Evolutionary conservation across 2,329 filamentous ascomycete species (phyloP).

Genomic region (Paraphoma sp.): DNA sequence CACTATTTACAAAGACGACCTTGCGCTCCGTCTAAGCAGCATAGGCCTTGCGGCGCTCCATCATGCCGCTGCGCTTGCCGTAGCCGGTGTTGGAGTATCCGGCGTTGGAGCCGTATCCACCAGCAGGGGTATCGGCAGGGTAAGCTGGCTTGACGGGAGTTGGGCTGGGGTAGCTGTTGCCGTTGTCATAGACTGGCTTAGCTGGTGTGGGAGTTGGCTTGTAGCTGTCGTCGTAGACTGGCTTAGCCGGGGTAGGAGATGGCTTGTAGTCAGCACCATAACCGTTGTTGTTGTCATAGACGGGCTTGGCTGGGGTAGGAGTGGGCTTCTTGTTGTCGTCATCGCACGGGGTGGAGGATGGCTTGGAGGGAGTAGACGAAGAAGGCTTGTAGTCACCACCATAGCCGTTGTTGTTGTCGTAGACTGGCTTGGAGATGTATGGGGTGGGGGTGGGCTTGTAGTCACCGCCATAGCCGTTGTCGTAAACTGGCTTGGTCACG

Average conservation of each 20-base stretch:
- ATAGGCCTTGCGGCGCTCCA: conserved; percentile 26
- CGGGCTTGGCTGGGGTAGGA: conserved; percentile 4
- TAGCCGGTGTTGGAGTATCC: conserved; percentile 14
- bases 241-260: neutral
- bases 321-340: conserved; percentile 12
- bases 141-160: neutral
- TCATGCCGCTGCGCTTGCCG: conserved; percentile 28
- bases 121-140: neutral
- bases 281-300: neutral
- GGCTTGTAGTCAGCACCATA: conserved; percentile 1
- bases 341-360: conserved; percentile 18
- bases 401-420: neutral
- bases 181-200: neutral
- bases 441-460: neutral
- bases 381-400: conserved; percentile 2
- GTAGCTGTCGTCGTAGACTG: neutral
- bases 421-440: neutral
- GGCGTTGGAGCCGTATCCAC: neutral
- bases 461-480: neutral
- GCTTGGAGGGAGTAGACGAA: conserved; percentile 1
- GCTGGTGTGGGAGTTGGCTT: neutral
- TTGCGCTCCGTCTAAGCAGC: neutral
- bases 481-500: neutral
- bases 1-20: no score
- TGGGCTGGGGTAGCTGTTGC: neutral